Conservation (phyloP, 225 moss, liverwort and hornwort genomes). For the Neckera pumila region DNA sequence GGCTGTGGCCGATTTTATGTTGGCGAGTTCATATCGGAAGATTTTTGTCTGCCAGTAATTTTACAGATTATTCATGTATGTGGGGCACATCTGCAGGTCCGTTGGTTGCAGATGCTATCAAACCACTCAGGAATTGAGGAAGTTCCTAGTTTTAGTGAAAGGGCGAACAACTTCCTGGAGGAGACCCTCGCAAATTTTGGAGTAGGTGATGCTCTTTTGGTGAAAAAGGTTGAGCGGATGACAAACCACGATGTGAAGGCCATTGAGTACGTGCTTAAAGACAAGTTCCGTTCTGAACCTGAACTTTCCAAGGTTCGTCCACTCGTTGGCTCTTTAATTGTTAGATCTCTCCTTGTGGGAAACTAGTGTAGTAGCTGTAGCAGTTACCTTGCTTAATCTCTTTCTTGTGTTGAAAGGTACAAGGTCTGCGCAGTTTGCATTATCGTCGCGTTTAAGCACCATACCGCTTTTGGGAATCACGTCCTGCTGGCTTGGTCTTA, state of each 20-base stretch:
- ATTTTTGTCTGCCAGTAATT: not conserved
- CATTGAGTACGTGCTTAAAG: conserved; percentile 77
- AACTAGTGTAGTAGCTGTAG: not conserved
- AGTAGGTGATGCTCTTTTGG: conserved; percentile 47
- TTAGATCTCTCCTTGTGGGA: not conserved
- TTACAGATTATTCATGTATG: not conserved
- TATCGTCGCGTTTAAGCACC: not conserved
- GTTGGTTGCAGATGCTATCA: conserved; percentile 74
- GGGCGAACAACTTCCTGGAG: conserved; percentile 40
- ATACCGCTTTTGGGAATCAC: not conserved
- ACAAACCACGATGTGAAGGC: conserved; percentile 93
- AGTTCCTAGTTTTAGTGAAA: conserved; percentile 55
- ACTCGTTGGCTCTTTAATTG: not conserved
- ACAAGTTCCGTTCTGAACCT: conserved; percentile 39
- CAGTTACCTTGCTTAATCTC: not conserved
- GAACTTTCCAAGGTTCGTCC: conserved; percentile 65
- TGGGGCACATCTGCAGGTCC: conserved; percentile 29
- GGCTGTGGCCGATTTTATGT: not conserved
- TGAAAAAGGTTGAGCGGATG: conserved; percentile 63
- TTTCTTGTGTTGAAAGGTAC: not conserved
- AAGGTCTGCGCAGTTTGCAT: not conserved
- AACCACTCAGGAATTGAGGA: conserved; percentile 43
- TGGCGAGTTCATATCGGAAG: not conserved
- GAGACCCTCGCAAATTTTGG: conserved; percentile 49
- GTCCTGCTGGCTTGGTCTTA: not conserved